Conservation (phyloP, 306 rosid genomes). For the Malus asiatica region DNA sequence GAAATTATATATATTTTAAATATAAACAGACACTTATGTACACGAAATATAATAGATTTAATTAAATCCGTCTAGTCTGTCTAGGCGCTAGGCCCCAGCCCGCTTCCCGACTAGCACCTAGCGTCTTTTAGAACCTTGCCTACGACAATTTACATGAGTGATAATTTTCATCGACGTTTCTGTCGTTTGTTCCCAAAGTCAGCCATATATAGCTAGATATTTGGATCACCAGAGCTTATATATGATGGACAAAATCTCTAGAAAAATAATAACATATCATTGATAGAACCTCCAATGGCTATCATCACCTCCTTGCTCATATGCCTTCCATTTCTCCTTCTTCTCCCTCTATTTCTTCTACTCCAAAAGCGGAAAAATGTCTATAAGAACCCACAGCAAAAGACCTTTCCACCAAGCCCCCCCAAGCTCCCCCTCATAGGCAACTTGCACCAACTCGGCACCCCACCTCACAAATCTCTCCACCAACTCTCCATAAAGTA, state of each 20-base stretch:
- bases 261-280: no score
- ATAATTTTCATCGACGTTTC: no score
- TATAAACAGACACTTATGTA: no score
- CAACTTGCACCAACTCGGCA: constrained; percentile 31
- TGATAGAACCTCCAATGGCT: not conserved
- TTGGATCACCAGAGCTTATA: not conserved
- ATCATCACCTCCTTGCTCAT: not conserved
- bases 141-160: no score
- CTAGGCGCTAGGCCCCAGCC: no score
- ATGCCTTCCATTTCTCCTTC: constrained; percentile 1
- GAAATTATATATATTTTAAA: no score
- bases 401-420: constrained; percentile 23
- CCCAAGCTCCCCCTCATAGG: constrained; percentile 37
- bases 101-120: no score
- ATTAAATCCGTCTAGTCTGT: no score
- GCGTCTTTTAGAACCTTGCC: no score
- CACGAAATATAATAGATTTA: no score
- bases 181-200: no score
- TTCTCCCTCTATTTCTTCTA: not conserved
- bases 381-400: not conserved
- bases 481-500: constrained; percentile 13
- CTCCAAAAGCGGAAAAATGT: not conserved
- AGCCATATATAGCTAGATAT: not conserved
- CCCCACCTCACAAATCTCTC: constrained; percentile 16
- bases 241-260: not conserved